Conservation (phyloP, 2,329 filamentous ascomycete species). For the Colletotrichum sp. region DNA sequence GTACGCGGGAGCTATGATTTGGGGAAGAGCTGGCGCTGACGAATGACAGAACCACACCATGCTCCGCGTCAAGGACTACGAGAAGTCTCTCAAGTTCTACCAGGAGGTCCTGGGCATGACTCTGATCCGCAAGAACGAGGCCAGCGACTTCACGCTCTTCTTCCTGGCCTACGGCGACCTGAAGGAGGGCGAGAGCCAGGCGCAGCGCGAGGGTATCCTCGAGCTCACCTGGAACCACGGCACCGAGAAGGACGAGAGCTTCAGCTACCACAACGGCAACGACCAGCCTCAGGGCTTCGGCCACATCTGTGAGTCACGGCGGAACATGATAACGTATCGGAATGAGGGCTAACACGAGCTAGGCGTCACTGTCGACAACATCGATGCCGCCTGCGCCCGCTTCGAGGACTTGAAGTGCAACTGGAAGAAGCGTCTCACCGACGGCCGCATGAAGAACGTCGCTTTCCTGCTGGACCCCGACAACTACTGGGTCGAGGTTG, state of each 20-base stretch:
- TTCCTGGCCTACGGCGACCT: constrained; percentile 79
- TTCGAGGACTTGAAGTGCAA: constrained; percentile 82
- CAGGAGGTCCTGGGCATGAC: constrained; percentile 90
- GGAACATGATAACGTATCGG: background rate
- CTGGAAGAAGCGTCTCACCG: constrained; percentile 96
- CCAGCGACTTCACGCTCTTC: constrained; percentile 85
- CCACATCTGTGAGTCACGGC: constrained; percentile 74
- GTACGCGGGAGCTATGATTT: constrained; percentile 33
- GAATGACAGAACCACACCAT: constrained; percentile 79
- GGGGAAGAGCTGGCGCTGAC: background rate
- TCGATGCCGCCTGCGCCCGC: constrained; percentile 85
- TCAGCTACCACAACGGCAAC: constrained; percentile 94
- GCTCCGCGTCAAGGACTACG: constrained; percentile 87
- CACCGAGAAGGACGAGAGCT: constrained; percentile 83
- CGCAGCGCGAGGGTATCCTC: constrained; percentile 80
- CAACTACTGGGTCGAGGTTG: constrained; percentile 79
- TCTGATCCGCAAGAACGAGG: constrained; percentile 75
- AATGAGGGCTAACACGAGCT: background rate
- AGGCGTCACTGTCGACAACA: constrained; percentile 83
- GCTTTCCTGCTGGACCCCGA: constrained; percentile 92
- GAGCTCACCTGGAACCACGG: constrained; percentile 88
- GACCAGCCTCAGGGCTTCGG: constrained; percentile 91
- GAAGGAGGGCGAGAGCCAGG: constrained; percentile 59
- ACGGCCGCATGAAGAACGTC: constrained; percentile 91
- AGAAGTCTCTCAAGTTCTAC: constrained; percentile 80